A percentile compares a stretch with the other conserved stretches of the same genome.
phyloP scores from a whole-genome alignment of 768 basidiomycete genomes.

The Dioszegia crocea region DNA sequence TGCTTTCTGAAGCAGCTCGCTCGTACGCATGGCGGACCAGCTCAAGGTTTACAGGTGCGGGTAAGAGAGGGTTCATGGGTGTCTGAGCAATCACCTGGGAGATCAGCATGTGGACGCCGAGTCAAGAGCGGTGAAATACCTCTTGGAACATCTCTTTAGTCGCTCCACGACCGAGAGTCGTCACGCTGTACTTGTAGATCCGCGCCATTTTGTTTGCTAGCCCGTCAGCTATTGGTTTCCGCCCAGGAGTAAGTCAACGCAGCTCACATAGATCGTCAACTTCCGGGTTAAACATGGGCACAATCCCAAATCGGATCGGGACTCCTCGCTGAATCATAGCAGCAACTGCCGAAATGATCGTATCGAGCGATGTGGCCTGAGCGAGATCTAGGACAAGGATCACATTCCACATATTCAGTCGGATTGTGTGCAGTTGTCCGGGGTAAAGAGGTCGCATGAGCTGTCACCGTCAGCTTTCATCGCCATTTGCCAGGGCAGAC shows the following conservation, averaged over 20 bases:
- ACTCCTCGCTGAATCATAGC: constrained; percentile 68
- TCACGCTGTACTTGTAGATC: constrained; percentile 64
- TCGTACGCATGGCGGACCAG: constrained; percentile 28
- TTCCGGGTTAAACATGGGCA: constrained; percentile 59
- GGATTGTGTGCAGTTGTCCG: constrained; percentile 70
- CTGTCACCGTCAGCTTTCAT: constrained; percentile 50
- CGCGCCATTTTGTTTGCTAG: constrained; percentile 67
- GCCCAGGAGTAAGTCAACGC: background rate
- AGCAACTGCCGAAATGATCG: constrained; percentile 63
- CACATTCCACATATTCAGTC: constrained; percentile 76
- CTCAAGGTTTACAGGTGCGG: constrained; percentile 25
- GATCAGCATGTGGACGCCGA: background rate
- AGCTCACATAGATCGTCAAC: constrained; percentile 51
- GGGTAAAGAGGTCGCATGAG: constrained; percentile 74
- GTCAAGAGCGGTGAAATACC: no score
- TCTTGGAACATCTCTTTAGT: constrained; percentile 63
- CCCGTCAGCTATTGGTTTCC: background rate
- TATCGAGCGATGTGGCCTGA: constrained; percentile 58
- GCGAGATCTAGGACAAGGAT: constrained; percentile 78
- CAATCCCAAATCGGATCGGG: constrained; percentile 80
- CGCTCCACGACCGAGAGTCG: constrained; percentile 60
- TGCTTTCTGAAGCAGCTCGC: constrained; percentile 4
- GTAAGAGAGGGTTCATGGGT: constrained; percentile 18
- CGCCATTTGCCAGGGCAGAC: no score
- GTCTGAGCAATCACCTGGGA: constrained; percentile 17